Conservation (phyloP, 345 rosid genomes). For the Carallia brachiata region DNA sequence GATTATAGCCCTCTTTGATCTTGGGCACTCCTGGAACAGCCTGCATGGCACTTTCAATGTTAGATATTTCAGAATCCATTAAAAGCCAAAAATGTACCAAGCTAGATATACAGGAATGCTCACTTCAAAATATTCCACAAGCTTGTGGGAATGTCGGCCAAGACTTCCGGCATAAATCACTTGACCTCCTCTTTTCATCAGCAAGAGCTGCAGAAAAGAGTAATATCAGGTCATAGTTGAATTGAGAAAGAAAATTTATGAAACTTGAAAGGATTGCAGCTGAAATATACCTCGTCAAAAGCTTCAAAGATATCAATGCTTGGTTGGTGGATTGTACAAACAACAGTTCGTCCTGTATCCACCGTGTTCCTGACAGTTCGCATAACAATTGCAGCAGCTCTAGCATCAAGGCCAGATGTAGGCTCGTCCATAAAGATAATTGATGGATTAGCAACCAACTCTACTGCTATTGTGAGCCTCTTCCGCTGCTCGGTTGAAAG, state of each 20-base stretch:
- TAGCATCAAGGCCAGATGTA: slow-evolving; percentile 1
- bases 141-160: slow-evolving; percentile 12
- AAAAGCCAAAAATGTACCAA: background rate
- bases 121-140: slow-evolving; percentile 21
- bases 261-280: background rate
- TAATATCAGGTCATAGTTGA: background rate
- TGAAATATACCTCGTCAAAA: slow-evolving; percentile 60
- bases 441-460: background rate
- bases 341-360: slow-evolving; percentile 43
- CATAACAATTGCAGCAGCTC: background rate
- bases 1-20: slow-evolving; percentile 23
- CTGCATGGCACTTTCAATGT: background rate
- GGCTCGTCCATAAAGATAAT: slow-evolving; percentile 5
- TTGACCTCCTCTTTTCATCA: slow-evolving; percentile 26
- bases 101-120: background rate
- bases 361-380: background rate
- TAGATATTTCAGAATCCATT: background rate
- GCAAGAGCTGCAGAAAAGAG: slow-evolving; percentile 9
- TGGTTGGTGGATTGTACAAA: slow-evolving; percentile 90
- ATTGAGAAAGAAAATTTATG: background rate
- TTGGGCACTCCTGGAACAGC: slow-evolving; percentile 17
- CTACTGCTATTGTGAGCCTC: slow-evolving; percentile 3
- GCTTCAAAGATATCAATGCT: slow-evolving; percentile 87
- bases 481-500: slow-evolving; percentile 1
- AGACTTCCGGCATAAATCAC: slow-evolving; percentile 18